Percentiles rank a stretch among this genome's conserved stretches.
These are phyloP conservation scores for Lupinus albus DNA, from an alignment of 306 rosid species.

Conservation along the genomic window DNA sequence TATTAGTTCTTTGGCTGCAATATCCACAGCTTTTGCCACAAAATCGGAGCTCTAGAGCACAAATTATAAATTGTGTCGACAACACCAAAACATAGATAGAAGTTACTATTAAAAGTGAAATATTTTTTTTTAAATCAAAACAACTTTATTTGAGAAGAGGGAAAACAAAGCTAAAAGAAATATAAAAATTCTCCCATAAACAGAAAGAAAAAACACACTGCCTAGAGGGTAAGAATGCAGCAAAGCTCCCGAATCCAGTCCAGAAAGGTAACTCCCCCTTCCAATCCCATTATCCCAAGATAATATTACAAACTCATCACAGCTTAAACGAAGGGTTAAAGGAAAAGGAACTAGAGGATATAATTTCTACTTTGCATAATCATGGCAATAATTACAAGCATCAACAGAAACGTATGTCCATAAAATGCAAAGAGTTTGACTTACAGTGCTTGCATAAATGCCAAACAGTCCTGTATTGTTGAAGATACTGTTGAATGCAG, in stretches of 20 bases:
- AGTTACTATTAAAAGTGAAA: not conserved
- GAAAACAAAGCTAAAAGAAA: constrained; percentile 8
- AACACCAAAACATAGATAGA: constrained; percentile 22
- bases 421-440: constrained; percentile 35
- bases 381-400: constrained; percentile 1
- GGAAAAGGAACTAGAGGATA: not conserved
- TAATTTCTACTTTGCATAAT: not conserved
- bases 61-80: constrained; percentile 37
- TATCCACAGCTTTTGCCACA: constrained; percentile 65
- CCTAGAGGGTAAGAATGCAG: not conserved
- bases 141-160: not conserved
- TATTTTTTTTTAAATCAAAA: not conserved
- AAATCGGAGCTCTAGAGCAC: constrained; percentile 67
- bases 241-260: not conserved
- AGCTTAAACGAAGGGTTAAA: not conserved
- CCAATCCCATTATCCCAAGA: constrained; percentile 26
- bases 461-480: constrained; percentile 87
- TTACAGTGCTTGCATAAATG: constrained; percentile 83
- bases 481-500: constrained; percentile 95
- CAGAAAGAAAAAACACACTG: not conserved
- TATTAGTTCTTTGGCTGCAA: constrained; percentile 75
- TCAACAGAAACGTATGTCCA: constrained; percentile 8
- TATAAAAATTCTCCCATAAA: not conserved
- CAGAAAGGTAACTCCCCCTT: constrained; percentile 12
- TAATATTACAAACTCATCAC: constrained; percentile 7